Evolutionary conservation across 371 early-diverging fungal genomes (phyloP).

Genomic region (Saksenaea vasiformis): DNA sequence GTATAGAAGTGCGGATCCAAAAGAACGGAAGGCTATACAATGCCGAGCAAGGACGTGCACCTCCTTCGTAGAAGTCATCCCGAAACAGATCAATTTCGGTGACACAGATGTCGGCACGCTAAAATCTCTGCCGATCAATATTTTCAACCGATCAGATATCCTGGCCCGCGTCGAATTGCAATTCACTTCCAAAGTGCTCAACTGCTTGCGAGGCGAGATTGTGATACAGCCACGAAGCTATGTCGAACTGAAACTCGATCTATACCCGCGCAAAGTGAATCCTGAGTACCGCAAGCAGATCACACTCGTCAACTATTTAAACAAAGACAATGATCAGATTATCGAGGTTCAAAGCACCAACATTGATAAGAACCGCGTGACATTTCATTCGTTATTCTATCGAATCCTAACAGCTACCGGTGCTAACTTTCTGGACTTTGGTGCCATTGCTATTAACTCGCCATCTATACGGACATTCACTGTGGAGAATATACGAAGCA

Average conservation of each 20-base stretch:
- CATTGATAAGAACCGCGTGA: slow-evolving; percentile 93
- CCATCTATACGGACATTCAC: slow-evolving; percentile 79
- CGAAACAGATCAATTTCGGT: slow-evolving; percentile 88
- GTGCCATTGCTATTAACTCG: slow-evolving; percentile 81
- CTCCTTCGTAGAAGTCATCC: slow-evolving; percentile 87
- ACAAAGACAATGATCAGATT: slow-evolving; percentile 88
- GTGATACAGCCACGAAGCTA: slow-evolving; percentile 82
- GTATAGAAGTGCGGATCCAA: slow-evolving; percentile 52
- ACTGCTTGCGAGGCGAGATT: slow-evolving; percentile 79
- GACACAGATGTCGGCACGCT: slow-evolving; percentile 93
- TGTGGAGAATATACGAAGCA: slow-evolving; percentile 81
- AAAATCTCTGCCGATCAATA: slow-evolving; percentile 81
- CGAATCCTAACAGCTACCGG: slow-evolving; percentile 87
- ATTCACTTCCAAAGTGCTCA: slow-evolving; percentile 92
- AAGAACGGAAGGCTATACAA: slow-evolving; percentile 85
- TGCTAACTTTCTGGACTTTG: slow-evolving; percentile 95
- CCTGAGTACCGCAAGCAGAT: slow-evolving; percentile 97
- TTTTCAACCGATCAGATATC: slow-evolving; percentile 89
- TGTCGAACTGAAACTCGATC: slow-evolving; percentile 87
- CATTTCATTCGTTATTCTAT: slow-evolving; percentile 96
- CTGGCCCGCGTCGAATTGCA: slow-evolving; percentile 83
- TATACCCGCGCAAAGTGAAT: slow-evolving; percentile 97
- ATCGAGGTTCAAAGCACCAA: slow-evolving; percentile 92
- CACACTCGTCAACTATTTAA: slow-evolving; percentile 87
- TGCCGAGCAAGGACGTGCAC: slow-evolving; percentile 93